A percentile compares a stretch with the other conserved stretches of the same genome.
Evolutionary conservation across 2,329 filamentous ascomycete genomes (phyloP).

Genomic region (Verticillium zaregamsianum): DNA sequence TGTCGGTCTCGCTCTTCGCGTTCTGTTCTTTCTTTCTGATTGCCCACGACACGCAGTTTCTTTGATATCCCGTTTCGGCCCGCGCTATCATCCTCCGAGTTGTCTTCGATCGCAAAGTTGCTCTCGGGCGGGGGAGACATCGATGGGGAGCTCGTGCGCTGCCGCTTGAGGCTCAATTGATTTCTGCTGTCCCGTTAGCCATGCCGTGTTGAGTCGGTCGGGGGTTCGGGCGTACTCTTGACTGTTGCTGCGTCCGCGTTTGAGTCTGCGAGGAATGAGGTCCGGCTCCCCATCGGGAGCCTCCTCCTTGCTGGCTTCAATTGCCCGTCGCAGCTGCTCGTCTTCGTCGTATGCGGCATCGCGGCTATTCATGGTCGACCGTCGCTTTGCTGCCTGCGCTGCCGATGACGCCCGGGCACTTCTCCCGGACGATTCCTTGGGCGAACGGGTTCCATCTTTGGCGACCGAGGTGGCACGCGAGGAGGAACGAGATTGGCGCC

Average conservation of each 20-base stretch:
- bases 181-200: conserved; percentile 46
- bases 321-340: conserved; percentile 79
- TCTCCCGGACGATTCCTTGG: conserved; percentile 50
- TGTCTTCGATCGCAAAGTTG: conserved; percentile 47
- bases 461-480: conserved; percentile 62
- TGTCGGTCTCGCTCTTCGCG: conserved; percentile 72
- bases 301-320: conserved; percentile 88
- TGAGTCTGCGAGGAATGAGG: conserved; percentile 58
- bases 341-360: conserved; percentile 95
- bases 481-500: conserved; percentile 49
- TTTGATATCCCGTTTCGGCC: conserved; percentile 49
- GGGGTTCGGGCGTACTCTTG: conserved; percentile 71
- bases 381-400: conserved; percentile 67
- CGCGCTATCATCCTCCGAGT: conserved; percentile 67
- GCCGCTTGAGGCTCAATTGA: conserved; percentile 70
- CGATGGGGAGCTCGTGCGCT: conserved; percentile 76
- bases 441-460: conserved; percentile 56
- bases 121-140: conserved; percentile 54
- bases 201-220: neutral
- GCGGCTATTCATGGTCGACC: conserved; percentile 96
- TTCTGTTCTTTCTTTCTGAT: conserved; percentile 59
- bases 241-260: conserved; percentile 84
- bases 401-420: conserved; percentile 48
- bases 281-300: conserved; percentile 45
- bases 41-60: conserved; percentile 57